Percentiles rank a stretch among this genome's conserved stretches.
Conservation (phyloP, 2,329 filamentous ascomycete genomes). For the Hypomyces perniciosus region DNA sequence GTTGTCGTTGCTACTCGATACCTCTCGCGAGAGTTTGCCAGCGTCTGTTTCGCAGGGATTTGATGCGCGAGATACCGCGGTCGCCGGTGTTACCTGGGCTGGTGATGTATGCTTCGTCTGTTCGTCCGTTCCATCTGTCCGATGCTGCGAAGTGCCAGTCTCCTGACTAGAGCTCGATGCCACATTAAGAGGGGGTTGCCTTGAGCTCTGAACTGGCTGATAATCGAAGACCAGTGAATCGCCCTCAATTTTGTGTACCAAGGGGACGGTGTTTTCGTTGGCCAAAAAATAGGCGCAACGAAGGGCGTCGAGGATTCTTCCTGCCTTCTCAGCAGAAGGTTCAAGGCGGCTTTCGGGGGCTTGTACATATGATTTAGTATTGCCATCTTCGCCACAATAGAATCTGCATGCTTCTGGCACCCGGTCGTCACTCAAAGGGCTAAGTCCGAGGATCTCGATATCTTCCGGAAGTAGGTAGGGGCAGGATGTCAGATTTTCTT, state of each 20-base stretch:
- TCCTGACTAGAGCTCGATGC: background rate
- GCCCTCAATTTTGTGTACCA: conserved; percentile 26
- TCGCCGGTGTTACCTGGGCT: background rate
- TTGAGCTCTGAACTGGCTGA: conserved; percentile 11
- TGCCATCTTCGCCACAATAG: conserved; percentile 28
- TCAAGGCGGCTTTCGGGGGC: conserved; percentile 26
- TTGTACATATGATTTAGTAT: conserved; percentile 35
- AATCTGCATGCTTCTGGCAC: conserved; percentile 36
- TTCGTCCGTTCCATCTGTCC: background rate
- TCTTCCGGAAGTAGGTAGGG: conserved; percentile 50
- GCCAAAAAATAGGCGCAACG: conserved; percentile 44
- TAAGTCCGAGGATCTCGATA: conserved; percentile 38
- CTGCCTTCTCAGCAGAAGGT: conserved; percentile 33
- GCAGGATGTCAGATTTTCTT: conserved; percentile 32
- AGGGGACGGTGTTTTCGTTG: conserved; percentile 34
- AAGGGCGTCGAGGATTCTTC: conserved; percentile 43
- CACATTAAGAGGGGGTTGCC: background rate
- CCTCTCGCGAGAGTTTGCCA: background rate
- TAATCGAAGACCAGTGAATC: conserved; percentile 30
- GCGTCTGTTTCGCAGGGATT: background rate
- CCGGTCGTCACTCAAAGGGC: conserved; percentile 33
- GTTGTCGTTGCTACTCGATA: background rate
- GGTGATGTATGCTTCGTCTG: background rate
- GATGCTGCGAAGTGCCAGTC: background rate
- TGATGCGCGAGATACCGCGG: background rate